Base-by-base conservation (phyloP, 2,329 filamentous ascomycete species). In the Fusarium staphyleae region DNA sequence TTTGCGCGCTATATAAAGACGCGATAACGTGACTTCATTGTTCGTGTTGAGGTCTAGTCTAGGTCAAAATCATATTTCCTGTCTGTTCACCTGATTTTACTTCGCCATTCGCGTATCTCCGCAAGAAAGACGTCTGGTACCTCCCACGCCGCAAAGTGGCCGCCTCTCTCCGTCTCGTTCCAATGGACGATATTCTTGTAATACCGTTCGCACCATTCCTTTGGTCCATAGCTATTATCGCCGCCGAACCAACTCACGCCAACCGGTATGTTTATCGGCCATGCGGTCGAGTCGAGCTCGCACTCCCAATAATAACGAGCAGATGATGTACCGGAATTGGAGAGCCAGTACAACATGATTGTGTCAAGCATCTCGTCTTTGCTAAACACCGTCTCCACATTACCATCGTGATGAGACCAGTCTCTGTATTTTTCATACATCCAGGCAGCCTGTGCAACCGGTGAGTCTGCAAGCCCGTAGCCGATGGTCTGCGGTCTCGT, bases 361-460 rank as follows among this genome's bases (percentile, higher is more conserved):
- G 15, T 53, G 12, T 55, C 52, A 4, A 55, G 52, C 42, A 55
- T 55, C 30, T 55, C 48, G 3, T 55, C 52, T 24, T 53, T 55
- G 19, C 18, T 43, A 2, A 55, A 53, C 1, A 55, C 29, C 0
- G 19, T 12, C 26, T 55, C 52, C 2, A 55, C 19, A 5, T 53
- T n/a, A 0, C 52, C 48, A 10, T 48, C 36, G 22, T 53, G 42
- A 12, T 55, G 42, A 29, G 48, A 43, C 52, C 52, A 55, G 5
- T 55, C 52, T 15, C 9, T 28, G 14, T 42, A 55, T 11, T 55
- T 55, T 29, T 55, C 52, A 7, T 53, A 48, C 4, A 55, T 37
- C 49, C 52, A 55, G 3, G 52, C 49, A 2, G 48, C 52, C 15
- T 55, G 48, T 7, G 48, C 52, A 0, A 55, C 36, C 2, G 52